A percentile compares a stretch with the other conserved stretches of the same genome.
phyloP scores from a whole-genome alignment of 2,329 filamentous ascomycete genomes.

The Trichoderma harzianum region DNA sequence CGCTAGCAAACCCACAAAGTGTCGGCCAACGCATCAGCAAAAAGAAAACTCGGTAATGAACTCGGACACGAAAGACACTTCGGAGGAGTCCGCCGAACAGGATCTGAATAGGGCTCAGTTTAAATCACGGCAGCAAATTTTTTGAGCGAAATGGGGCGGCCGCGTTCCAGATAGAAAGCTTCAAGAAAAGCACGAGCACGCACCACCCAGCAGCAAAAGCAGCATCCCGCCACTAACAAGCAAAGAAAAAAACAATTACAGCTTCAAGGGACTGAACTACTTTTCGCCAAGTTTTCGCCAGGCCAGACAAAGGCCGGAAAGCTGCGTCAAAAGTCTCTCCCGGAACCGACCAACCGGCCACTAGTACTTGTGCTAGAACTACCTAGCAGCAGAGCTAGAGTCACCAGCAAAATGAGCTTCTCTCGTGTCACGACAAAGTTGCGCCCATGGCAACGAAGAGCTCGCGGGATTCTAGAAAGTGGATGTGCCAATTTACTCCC shows the following conservation, averaged over 20 bases:
- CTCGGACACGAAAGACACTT: not conserved
- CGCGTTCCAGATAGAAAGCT: conserved; percentile 3
- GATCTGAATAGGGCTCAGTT: not conserved
- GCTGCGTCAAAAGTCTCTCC: not conserved
- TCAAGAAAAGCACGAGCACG: not conserved
- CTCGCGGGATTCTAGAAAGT: conserved; percentile 6
- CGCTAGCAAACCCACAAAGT: not conserved
- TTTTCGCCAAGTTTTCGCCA: not conserved
- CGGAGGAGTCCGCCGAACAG: conserved; percentile 9
- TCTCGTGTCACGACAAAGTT: not conserved
- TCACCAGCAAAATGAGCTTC: not conserved
- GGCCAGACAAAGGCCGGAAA: not conserved
- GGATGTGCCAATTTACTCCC: conserved; percentile 14
- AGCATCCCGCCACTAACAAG: not conserved
- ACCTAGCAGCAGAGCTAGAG: not conserved
- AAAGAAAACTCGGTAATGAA: not conserved
- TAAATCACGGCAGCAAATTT: not conserved
- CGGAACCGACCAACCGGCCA: not conserved
- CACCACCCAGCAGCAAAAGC: not conserved
- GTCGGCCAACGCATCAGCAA: not conserved
- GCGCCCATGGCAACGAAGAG: not conserved
- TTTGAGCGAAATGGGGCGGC: not conserved
- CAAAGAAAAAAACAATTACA: not conserved
- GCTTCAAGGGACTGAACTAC: not conserved
- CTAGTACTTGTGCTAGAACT: not conserved